Base-by-base conservation (phyloP, 75 land plant species). In the Cupressus sempervirens region DNA sequence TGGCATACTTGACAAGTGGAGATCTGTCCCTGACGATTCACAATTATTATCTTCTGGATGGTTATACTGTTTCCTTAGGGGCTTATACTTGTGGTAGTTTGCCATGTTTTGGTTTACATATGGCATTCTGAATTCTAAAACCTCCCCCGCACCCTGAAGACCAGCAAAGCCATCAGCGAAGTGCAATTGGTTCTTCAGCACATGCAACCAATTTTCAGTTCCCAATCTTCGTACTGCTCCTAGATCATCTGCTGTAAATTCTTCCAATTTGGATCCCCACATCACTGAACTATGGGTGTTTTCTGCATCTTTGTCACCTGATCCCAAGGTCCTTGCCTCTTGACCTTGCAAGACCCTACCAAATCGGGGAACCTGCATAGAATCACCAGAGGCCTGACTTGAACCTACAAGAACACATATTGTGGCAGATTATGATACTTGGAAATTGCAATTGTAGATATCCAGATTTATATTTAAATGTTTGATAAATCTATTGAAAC, bases 291-390 rank as follows among this genome's bases (percentile, higher is more conserved):
- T 91, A 38, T 91, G 91, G 75, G 90, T 87, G 58, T 83, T 79
- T 4, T 91, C 91, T 20, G 58, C 36, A 70, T 89, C 93, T 83
- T 70, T 86, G 52, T 83, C 82, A 77, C 90, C 91, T 16, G 83
- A 87, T 86, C 90, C 83, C 89, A 94, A 85, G 92, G 88, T 88
- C 86, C 84, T 84, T 3, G 80, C 54, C 72, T 94, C 96, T 94
- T 94, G 96, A 91, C 93, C 92, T 93, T 94, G 96, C 90, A 91
- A 91, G 92, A 92, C 91, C 94, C 94, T 94, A 72, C 90, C 32
- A 76, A 87, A 84, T 76, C 86, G 86, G 87, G 81, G 85, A 10
- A 88, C 76, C 41, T 83, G 86, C 86, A 84, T 84, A 89, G 91
- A 89, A 84, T 92, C 94, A 68, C 84, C 73, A 65, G 85, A 82